Percentiles rank a stretch among this genome's conserved stretches.
These are phyloP conservation scores for Coniosporium apollinis DNA, from an alignment of 495 filamentous ascomycete species.

Conservation along the genomic window DNA sequence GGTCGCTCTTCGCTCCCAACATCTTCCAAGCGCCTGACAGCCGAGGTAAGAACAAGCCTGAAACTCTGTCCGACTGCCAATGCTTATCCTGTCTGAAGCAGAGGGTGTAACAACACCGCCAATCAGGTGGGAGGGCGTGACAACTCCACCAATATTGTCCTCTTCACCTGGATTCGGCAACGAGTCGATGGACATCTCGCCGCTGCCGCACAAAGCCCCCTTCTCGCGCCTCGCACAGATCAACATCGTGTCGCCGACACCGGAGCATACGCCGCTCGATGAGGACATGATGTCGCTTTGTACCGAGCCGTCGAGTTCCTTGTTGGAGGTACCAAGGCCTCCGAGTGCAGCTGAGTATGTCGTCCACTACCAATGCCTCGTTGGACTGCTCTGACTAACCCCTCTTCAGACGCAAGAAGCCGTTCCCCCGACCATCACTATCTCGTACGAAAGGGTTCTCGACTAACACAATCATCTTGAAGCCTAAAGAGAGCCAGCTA, in stretches of 20 bases:
- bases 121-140: conserved; percentile 48
- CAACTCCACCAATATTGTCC: conserved; percentile 65
- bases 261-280: conserved; percentile 25
- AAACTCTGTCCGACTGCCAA: neutral
- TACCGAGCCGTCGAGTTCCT: conserved; percentile 3
- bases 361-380: neutral
- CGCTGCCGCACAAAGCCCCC: conserved; percentile 74
- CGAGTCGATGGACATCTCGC: conserved; percentile 88
- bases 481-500: conserved; percentile 40
- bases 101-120: conserved; percentile 76
- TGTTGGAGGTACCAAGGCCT: conserved; percentile 12
- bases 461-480: conserved; percentile 31
- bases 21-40: conserved; percentile 49
- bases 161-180: conserved; percentile 64
- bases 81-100: conserved; percentile 12
- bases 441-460: conserved; percentile 40
- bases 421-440: conserved; percentile 44
- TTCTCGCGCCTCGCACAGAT: conserved; percentile 39
- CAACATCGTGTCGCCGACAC: conserved; percentile 50
- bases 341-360: conserved; percentile 20
- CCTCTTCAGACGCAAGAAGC: conserved; percentile 36
- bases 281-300: conserved; percentile 22
- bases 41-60: conserved; percentile 42
- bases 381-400: neutral
- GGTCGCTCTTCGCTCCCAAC: conserved; percentile 78